Percentiles rank a stretch among this genome's conserved stretches.
These are phyloP conservation scores for Citrus trifoliata DNA, from an alignment of 345 rosid species.

Conservation along the genomic window DNA sequence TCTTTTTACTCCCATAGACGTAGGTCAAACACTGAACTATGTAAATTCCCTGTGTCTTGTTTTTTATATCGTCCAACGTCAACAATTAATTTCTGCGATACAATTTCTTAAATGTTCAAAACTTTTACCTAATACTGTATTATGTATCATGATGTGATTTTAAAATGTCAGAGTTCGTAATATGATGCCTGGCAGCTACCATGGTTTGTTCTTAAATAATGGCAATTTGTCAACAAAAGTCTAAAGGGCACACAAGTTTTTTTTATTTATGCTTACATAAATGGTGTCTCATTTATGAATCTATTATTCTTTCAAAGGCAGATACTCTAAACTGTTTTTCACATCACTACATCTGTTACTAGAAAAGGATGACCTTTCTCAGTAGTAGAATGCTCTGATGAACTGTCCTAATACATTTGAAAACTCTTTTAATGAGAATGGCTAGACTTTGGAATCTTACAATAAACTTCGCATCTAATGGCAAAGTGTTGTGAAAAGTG, in stretches of 20 bases:
- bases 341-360: background rate
- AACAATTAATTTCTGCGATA: background rate
- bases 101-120: background rate
- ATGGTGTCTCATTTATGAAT: background rate
- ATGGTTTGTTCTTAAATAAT: background rate
- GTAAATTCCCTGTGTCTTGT: too few species aligned
- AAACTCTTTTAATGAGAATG: background rate
- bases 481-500: background rate
- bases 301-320: slow-evolving; percentile 1
- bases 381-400: background rate
- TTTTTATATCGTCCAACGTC: too few species aligned
- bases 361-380: background rate
- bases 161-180: background rate
- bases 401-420: background rate
- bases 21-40: too few species aligned
- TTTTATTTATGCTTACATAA: background rate
- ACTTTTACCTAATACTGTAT: background rate
- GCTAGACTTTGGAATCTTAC: background rate
- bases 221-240: background rate
- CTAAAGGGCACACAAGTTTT: background rate
- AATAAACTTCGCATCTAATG: background rate
- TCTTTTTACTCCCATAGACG: too few species aligned
- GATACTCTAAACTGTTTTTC: background rate
- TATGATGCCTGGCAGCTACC: background rate
- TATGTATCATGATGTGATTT: background rate